These are phyloP conservation scores for Quercus tomentella DNA, from an alignment of 331 rosid species.

Conservation along the genomic window DNA sequence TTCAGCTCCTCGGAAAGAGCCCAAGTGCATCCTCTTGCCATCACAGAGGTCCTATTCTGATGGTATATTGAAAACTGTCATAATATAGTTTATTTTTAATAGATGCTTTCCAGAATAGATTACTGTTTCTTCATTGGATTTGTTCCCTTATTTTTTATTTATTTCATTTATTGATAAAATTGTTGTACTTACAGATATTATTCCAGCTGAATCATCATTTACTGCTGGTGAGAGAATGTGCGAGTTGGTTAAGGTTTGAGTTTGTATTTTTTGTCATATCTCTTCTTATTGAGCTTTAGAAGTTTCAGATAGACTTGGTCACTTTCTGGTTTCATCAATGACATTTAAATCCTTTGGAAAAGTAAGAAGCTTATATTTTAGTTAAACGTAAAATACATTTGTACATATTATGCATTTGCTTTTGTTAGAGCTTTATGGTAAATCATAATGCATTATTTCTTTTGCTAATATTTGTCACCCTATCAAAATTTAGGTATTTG, in stretches of 20 bases:
- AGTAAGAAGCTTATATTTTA: not conserved
- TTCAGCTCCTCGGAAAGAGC: constrained; percentile 69
- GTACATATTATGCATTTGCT: not conserved
- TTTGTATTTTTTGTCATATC: not conserved
- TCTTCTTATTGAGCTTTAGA: not conserved
- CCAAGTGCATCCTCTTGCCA: constrained; percentile 51
- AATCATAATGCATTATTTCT: not conserved
- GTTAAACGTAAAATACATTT: not conserved
- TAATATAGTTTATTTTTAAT: not conserved
- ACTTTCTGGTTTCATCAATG: not conserved
- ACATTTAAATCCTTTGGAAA: not conserved
- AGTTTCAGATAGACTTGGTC: not conserved
- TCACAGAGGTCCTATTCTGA: constrained; percentile 34
- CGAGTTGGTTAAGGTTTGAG: constrained; percentile 74
- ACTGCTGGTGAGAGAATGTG: constrained; percentile 78
- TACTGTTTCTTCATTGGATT: constrained; percentile 1
- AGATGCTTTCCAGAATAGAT: not conserved
- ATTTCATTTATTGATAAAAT: constrained; percentile 1
- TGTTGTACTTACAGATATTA: constrained; percentile 39
- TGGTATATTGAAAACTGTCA: constrained; percentile 33
- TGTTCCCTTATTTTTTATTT: not conserved
- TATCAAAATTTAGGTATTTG: constrained; percentile 56
- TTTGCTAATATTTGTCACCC: constrained; percentile 2
- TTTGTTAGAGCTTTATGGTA: not conserved
- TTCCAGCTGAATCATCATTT: constrained; percentile 58